Base-by-base conservation (phyloP, 139 green algal genomes). In the Micromonas pusilla region DNA sequence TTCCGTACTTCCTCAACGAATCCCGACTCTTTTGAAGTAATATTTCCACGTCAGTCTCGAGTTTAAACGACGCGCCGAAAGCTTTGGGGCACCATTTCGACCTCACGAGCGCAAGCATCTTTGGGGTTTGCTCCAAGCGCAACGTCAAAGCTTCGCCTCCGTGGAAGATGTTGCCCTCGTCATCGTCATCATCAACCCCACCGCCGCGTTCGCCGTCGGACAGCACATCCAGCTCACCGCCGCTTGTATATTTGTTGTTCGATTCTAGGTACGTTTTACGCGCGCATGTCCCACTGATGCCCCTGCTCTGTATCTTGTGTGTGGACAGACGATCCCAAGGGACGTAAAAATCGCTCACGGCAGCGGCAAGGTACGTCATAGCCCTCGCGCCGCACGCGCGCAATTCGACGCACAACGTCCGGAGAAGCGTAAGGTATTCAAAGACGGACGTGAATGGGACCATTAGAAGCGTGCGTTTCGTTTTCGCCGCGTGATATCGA, bases 301-400 rank as follows among this genome's bases (percentile, higher is more conserved):
- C 77, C 0, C 75, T 72, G 21, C 91, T 97, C 83, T 98, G 93
- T 26, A 98, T 99, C 85, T 98, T 99, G 86, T 99, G 95, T 80
- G 97, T 92, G 0, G 72, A 25, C 6, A 66, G 92, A 87, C 91
- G 52, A 2, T 66, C 60, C 93, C 93, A 98, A 3, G 94, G 94
- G 1, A 98, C 75, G 85, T 94, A 98, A 73, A 97, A 98, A 86
- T 99, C 95, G 16, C 90, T 96, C 6, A 99, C 95, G 1, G 95
- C 95, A 31, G 95, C 95, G n/a, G 95, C 95, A n/a, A 97, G 83
- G 86, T 97, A 97, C 52, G 97, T 92, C 60, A 96, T 83, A 1
- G 86, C 91, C 0, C 60, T 64, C 2, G 63, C 31, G 0, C 91
- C 89, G 21, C 82, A 85, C 0, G 81, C 77, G 6, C 72, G 21